Evolutionary conservation across 768 basidiomycete species (phyloP), one percentile per base, ranked within the genome.

Genomic region (Mycena chlorophos): DNA sequence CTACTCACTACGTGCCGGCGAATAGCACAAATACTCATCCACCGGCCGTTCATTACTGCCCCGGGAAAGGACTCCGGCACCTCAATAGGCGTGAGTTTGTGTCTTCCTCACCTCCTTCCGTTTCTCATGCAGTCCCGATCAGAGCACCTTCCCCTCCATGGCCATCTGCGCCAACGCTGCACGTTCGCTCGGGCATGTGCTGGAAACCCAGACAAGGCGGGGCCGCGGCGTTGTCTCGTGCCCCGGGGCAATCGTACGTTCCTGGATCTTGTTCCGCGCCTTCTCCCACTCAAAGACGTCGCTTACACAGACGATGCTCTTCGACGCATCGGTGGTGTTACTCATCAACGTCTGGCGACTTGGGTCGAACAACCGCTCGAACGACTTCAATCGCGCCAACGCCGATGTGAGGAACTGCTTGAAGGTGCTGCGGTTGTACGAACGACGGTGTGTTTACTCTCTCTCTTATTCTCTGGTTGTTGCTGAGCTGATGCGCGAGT

Each of bases 1-100:
- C 17, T 30, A 22, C 4, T 38, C 30, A 3, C 42, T 23, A 37
- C 66, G 25, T n/a, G n/a, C n/a, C n/a, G n/a, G n/a, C n/a, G n/a
- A n/a, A 50, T 58, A 50, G 54, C 58, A 12, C 69, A 76, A 65
- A 78, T 80, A 54, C 58, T 78, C 39, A 68, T 80, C 43, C 78
- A 80, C 62, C 74, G 78, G 19, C 76, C 77, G 5, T 79, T 76
- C 65, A 73, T 80, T 48, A 73, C 73, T 1, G 64, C 69, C 6
- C 56, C 65, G 5, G 48, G 51, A 3, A 49, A 16, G 42, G 29
- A 46, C 12, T 23, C 25, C n/a, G n/a, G n/a, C n/a, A n/a, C n/a
- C n/a, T 28, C 45, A 17, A 13, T 13, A 43, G 26, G n/a, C 22
- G 16, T 29, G n/a, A 10, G 8, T 8, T n/a, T 47, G 52, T 27